Percentiles rank a stretch among this genome's conserved stretches.
These are phyloP conservation scores for Colletotrichum paranaense DNA, from an alignment of 2,329 filamentous ascomycete species.

Conservation along the genomic window DNA sequence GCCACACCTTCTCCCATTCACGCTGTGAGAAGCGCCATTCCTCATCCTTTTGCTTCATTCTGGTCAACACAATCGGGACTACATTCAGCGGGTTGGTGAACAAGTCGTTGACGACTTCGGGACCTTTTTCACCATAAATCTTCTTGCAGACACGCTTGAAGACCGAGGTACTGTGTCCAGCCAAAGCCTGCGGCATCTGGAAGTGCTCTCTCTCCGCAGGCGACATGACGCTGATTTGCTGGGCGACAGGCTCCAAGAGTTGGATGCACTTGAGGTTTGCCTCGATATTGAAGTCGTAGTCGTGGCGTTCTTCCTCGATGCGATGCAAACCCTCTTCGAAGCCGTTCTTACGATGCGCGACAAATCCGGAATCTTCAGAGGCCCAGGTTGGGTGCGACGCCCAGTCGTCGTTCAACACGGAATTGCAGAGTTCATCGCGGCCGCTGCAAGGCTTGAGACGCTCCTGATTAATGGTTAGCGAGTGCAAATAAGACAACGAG, in stretches of 20 bases:
- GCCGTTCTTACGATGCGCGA: slow-evolving; percentile 95
- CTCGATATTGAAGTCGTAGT: slow-evolving; percentile 99
- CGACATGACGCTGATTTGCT: slow-evolving; percentile 86
- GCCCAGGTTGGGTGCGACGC: slow-evolving; percentile 99
- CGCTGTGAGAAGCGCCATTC: slow-evolving; percentile 97
- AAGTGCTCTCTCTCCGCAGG: slow-evolving; percentile 79
- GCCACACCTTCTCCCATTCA: slow-evolving; percentile 99
- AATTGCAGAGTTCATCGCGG: slow-evolving; percentile 92
- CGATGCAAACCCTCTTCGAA: slow-evolving; percentile 94
- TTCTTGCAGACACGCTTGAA: slow-evolving; percentile 98
- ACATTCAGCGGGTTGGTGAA: slow-evolving; percentile 87
- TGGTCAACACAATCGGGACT: slow-evolving; percentile 86
- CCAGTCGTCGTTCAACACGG: slow-evolving; percentile 97
- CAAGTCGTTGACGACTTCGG: slow-evolving; percentile 87
- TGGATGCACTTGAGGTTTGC: slow-evolving; percentile 95
- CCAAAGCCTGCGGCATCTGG: slow-evolving; percentile 83
- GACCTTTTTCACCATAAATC: slow-evolving; percentile 90
- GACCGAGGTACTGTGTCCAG: slow-evolving; percentile 94
- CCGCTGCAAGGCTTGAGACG: slow-evolving; percentile 92
- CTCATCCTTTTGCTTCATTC: slow-evolving; percentile 95
- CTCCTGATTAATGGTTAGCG: slow-evolving; percentile 60
- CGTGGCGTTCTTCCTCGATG: slow-evolving; percentile 97
- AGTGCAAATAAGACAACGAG: no score
- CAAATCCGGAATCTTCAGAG: slow-evolving; percentile 96
- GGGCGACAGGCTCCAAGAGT: slow-evolving; percentile 91